Base-by-base conservation (phyloP, 345 rosid genomes). In the Pseudoturritis turrita region DNA sequence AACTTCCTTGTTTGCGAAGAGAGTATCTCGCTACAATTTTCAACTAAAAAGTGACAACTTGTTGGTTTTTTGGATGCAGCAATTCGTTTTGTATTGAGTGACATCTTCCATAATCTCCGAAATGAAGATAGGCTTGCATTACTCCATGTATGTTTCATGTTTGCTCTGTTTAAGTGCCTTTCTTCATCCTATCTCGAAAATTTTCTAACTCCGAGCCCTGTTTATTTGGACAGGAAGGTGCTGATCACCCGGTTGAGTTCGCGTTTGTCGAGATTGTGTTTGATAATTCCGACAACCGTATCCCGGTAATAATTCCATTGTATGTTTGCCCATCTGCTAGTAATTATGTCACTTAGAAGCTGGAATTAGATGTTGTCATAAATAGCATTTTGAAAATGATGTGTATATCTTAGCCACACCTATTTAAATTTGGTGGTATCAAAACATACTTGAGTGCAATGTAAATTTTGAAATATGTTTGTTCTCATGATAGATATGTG, bases 211-310 rank as follows among this genome's bases (percentile, higher is more conserved):
- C 19, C 4, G 68, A 33, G 56, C 31, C n/a, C 28, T 23, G 49
- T n/a, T n/a, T n/a, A n/a, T n/a, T 77, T 80, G 69, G 39, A 73
- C 88, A 95, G 97, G 97, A 88, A 85, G 97, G 97, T 74, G 97
- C 96, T 49, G 97, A 96, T 50, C 96, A 89, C 77, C 99, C 91
- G 80, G 99, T 89, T 69, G 74, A 78, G 74, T 85, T 90, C 58
- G 97, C 99, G 12, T 91, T 85, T 21, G 96, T 95, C 84, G 96
- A 95, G 87, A 91, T 95, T 72, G 96, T 95, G 57, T 95, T 95
- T 79, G 97, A 91, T 79, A 95, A 95, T 77, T 84, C 79, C 51
- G 96, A 95, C 82, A 95, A 87, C 70, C 89, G 96, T 19, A 86
- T 95, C 74, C 96, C 96, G 84, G 96, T 95, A 88, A 77, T 72